phyloP scores from a whole-genome alignment of 2,329 filamentous ascomycete species.

The Cryphonectria radicalis region DNA sequence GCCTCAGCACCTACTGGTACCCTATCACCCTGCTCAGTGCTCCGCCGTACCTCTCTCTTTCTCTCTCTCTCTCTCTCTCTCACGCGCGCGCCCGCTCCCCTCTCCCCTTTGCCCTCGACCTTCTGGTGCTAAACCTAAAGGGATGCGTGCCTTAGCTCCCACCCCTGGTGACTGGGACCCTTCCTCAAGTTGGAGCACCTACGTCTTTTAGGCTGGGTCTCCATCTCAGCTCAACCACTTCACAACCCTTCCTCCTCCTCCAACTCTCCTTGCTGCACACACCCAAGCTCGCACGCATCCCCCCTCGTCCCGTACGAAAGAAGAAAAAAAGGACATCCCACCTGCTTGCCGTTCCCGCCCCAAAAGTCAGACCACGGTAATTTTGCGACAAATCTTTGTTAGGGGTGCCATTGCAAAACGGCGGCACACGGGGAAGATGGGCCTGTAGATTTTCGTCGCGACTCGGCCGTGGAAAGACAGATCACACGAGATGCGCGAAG shows the following conservation, averaged over 20 bases:
- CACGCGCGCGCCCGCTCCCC: too few relatives aligned
- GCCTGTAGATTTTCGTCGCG: slow-evolving; percentile 25
- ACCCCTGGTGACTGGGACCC: slow-evolving; percentile 9
- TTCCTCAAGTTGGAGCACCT: slow-evolving; percentile 11
- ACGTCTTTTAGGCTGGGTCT: slow-evolving; percentile 6
- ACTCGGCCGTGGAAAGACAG: slow-evolving; percentile 23
- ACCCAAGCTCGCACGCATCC: background rate
- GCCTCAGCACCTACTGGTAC: background rate
- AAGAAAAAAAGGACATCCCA: background rate
- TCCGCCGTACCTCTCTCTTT: background rate
- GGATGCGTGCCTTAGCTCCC: slow-evolving; percentile 15
- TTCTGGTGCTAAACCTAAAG: slow-evolving; percentile 3
- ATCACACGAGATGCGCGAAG: slow-evolving; percentile 21
- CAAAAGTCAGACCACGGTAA: background rate
- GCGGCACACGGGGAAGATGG: slow-evolving; percentile 25
- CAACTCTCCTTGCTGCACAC: slow-evolving; percentile 12
- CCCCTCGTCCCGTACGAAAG: background rate
- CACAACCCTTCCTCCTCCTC: slow-evolving; percentile 14
- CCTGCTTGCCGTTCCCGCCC: slow-evolving; percentile 14
- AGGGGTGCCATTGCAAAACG: background rate
- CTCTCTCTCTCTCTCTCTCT: background rate
- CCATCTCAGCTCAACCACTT: slow-evolving; percentile 19
- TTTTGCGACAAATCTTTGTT: background rate
- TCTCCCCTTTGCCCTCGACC: background rate
- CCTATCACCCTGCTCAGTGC: slow-evolving; percentile 1